Conservation (phyloP, 2,329 filamentous ascomycete species). For the Colletotrichum abscissum region DNA sequence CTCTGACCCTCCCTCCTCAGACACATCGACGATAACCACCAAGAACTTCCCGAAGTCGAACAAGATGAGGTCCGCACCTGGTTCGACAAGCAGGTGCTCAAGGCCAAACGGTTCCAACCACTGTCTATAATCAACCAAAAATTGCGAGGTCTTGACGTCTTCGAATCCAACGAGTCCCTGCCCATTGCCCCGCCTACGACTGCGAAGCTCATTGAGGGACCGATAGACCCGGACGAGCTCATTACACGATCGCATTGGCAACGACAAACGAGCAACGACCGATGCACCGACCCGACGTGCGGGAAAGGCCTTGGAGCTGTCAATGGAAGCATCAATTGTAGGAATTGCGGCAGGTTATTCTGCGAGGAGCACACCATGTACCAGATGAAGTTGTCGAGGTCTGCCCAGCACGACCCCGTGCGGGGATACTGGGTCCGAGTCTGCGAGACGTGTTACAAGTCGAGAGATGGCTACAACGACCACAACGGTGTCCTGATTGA, state of each 20-base stretch:
- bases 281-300: slow-evolving; percentile 89
- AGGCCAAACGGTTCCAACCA: slow-evolving; percentile 93
- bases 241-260: slow-evolving; percentile 95
- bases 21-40: slow-evolving; percentile 87
- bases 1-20: slow-evolving; percentile 39
- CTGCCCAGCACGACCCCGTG: slow-evolving; percentile 89
- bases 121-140: slow-evolving; percentile 94
- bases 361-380: slow-evolving; percentile 99
- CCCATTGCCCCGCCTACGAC: slow-evolving; percentile 44
- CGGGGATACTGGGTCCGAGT: slow-evolving; percentile 93
- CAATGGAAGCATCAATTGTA: slow-evolving; percentile 90
- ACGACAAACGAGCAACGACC: slow-evolving; percentile 75
- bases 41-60: slow-evolving; percentile 87
- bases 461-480: slow-evolving; percentile 94
- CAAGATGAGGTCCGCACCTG: slow-evolving; percentile 97
- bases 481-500: slow-evolving; percentile 78
- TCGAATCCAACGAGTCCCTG: slow-evolving; percentile 86
- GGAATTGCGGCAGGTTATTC: slow-evolving; percentile 92
- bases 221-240: slow-evolving; percentile 85
- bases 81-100: slow-evolving; percentile 95
- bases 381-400: slow-evolving; percentile 95
- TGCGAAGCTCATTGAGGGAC: slow-evolving; percentile 54
- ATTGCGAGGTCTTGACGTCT: slow-evolving; percentile 90
- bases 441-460: slow-evolving; percentile 99
- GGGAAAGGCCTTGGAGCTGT: slow-evolving; percentile 81